Conservation (phyloP, 148 eudicot genomes). For the Polygonum aviculare region DNA sequence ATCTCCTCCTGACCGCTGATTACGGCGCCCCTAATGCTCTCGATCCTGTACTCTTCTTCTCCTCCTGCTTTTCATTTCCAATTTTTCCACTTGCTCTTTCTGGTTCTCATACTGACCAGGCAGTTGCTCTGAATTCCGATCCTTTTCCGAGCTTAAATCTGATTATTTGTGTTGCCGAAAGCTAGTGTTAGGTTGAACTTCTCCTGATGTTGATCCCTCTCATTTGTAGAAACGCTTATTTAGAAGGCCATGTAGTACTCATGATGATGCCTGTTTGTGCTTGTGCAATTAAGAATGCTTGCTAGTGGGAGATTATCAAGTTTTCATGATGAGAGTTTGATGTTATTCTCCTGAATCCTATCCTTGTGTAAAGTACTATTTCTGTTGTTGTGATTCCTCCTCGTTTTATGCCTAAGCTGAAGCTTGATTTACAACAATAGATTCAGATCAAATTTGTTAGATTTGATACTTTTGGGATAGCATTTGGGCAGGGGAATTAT, state of each 20-base stretch:
- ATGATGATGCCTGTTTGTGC: not conserved
- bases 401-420: not conserved
- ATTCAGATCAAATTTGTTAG: not conserved
- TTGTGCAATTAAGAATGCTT: not conserved
- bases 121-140: not conserved
- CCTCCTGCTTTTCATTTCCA: not conserved
- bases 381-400: not conserved
- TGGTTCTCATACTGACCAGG: not conserved
- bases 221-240: not conserved
- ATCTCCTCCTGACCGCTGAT: slow-evolving; percentile 70
- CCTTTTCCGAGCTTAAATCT: not conserved
- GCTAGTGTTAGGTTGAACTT: not conserved
- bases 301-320: not conserved
- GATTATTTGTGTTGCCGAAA: not conserved
- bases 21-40: slow-evolving; percentile 71
- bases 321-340: not conserved
- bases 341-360: not conserved
- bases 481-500: not conserved
- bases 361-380: not conserved
- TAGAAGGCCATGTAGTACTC: not conserved
- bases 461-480: not conserved
- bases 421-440: not conserved
- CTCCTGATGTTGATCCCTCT: not conserved
- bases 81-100: not conserved
- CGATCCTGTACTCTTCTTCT: slow-evolving; percentile 42